Percentiles rank a stretch among this genome's conserved stretches.
These are phyloP conservation scores for Nannochloropsis oceanica DNA, from an alignment of 108 stramenopile species.

Conservation along the genomic window DNA sequence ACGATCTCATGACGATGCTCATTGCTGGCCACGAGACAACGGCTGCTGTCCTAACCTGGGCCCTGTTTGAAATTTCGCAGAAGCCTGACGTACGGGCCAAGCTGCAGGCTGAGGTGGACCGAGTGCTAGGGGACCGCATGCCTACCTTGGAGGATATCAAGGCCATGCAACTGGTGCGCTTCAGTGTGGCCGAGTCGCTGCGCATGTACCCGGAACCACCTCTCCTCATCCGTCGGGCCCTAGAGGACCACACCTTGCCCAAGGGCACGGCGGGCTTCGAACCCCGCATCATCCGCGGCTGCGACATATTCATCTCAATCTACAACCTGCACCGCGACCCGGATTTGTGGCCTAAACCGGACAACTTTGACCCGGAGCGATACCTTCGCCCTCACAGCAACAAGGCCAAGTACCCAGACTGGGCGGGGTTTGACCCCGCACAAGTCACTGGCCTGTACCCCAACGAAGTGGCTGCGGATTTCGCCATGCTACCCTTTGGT, in stretches of 20 bases:
- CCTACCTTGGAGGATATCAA: constrained; percentile 65
- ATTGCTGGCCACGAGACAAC: constrained; percentile 96
- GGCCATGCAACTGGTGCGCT: constrained; percentile 54
- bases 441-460: constrained; percentile 63
- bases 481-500: constrained; percentile 73
- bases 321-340: constrained; percentile 84
- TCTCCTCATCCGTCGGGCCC: constrained; percentile 75
- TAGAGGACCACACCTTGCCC: constrained; percentile 62
- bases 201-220: constrained; percentile 87
- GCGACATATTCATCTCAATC: constrained; percentile 79
- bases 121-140: constrained; percentile 62
- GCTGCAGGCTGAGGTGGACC: constrained; percentile 63
- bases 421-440: constrained; percentile 85
- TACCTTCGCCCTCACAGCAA: constrained; percentile 65
- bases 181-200: constrained; percentile 70
- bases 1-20: constrained; percentile 94
- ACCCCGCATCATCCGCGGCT: constrained; percentile 38
- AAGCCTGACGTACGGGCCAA: constrained; percentile 58
- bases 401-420: constrained; percentile 58
- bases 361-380: constrained; percentile 66
- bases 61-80: constrained; percentile 73
- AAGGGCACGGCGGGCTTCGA: constrained; percentile 53
- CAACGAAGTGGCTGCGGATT: constrained; percentile 74
- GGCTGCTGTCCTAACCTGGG: constrained; percentile 86
- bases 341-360: constrained; percentile 74